A percentile compares a stretch with the other conserved stretches of the same genome.
phyloP scores from a whole-genome alignment of 2,329 filamentous ascomycete species.

The Hypoxylon sp. region DNA sequence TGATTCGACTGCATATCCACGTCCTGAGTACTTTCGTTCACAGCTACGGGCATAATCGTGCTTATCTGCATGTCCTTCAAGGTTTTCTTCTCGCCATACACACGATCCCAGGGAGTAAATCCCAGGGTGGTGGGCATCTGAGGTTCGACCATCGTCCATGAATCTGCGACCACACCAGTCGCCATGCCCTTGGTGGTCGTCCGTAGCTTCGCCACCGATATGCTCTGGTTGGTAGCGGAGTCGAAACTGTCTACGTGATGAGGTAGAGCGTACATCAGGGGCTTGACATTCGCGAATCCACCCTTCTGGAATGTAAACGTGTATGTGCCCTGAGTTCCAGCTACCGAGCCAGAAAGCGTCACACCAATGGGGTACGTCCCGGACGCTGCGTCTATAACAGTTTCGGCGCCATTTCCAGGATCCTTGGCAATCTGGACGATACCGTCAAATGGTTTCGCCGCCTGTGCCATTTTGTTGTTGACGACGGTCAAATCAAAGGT shows the following conservation, averaged over 20 bases:
- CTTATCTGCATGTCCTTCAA: slow-evolving; percentile 67
- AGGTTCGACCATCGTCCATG: slow-evolving; percentile 82
- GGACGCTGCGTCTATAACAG: slow-evolving; percentile 77
- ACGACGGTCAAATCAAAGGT: slow-evolving; percentile 75
- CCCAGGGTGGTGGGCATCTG: slow-evolving; percentile 79
- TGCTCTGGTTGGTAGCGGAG: slow-evolving; percentile 60
- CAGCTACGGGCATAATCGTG: slow-evolving; percentile 71
- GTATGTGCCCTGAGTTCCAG: slow-evolving; percentile 75
- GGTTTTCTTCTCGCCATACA: slow-evolving; percentile 57
- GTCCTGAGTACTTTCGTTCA: slow-evolving; percentile 80
- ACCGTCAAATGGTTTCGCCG: slow-evolving; percentile 77
- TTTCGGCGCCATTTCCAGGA: slow-evolving; percentile 69
- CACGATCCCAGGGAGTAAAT: slow-evolving; percentile 81
- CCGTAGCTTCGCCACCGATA: slow-evolving; percentile 71
- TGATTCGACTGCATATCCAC: slow-evolving; percentile 79
- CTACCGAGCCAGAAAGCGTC: slow-evolving; percentile 71
- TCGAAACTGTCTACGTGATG: slow-evolving; percentile 87
- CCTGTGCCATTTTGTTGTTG: slow-evolving; percentile 73
- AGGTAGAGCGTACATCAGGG: slow-evolving; percentile 89
- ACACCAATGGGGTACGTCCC: slow-evolving; percentile 79
- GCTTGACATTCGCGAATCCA: slow-evolving; percentile 68
- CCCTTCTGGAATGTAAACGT: slow-evolving; percentile 77
- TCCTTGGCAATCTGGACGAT: slow-evolving; percentile 87
- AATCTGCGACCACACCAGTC: slow-evolving; percentile 76
- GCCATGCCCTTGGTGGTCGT: slow-evolving; percentile 89